Percentiles rank a stretch among this genome's conserved stretches.
Conservation (phyloP, 2,329 filamentous ascomycete species). For the Alternaria tenuissima region DNA sequence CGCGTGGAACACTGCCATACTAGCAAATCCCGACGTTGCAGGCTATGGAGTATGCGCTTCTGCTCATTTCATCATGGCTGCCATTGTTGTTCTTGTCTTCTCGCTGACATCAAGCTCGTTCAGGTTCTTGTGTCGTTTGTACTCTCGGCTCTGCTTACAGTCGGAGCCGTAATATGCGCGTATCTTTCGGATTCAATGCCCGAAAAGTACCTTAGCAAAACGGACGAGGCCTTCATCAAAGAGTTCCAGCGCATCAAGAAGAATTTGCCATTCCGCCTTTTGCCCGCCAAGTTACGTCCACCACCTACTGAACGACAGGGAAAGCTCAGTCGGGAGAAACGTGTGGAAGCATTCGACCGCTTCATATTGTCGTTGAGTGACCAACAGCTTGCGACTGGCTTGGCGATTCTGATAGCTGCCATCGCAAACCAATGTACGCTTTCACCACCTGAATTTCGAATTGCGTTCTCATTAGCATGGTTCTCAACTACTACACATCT, state of each 20-base stretch:
- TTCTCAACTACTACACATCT: constrained; percentile 37
- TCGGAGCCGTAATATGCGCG: constrained; percentile 20
- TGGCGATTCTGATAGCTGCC: constrained; percentile 30
- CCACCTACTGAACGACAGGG: not conserved
- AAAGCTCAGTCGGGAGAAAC: constrained; percentile 17
- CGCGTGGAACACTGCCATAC: constrained; percentile 4
- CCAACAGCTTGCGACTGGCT: constrained; percentile 31
- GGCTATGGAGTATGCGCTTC: constrained; percentile 21
- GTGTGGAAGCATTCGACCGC: constrained; percentile 23
- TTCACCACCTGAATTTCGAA: constrained; percentile 23
- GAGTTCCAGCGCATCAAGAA: constrained; percentile 4
- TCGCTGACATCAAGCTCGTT: not conserved
- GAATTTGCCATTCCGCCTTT: not conserved
- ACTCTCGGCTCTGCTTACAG: constrained; percentile 22
- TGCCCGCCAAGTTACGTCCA: not conserved
- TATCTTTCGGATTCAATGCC: constrained; percentile 29
- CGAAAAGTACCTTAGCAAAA: constrained; percentile 18
- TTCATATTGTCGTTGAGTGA: constrained; percentile 40
- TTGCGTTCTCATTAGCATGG: constrained; percentile 31
- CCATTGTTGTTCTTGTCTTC: not conserved
- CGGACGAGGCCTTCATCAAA: constrained; percentile 20
- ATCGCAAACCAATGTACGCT: constrained; percentile 28
- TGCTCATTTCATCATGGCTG: not conserved
- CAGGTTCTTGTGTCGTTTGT: constrained; percentile 25
- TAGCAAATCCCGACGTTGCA: constrained; percentile 22